A percentile compares a stretch with the other conserved stretches of the same genome.
phyloP scores from a whole-genome alignment of 176 grass and related monocot species.

The Ensete ventricosum region DNA sequence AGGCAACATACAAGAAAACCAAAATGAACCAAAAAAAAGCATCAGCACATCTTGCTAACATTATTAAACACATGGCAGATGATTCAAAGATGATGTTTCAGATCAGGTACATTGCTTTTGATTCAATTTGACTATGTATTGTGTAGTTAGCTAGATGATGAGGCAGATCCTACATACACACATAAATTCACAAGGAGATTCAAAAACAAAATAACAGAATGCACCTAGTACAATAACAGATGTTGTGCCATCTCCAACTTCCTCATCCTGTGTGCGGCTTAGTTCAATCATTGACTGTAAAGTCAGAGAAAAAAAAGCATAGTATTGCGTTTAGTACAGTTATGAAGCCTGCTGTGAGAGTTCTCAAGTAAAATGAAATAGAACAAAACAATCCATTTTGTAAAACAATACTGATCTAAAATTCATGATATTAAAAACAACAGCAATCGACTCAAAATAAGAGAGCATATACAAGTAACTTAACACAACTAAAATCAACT shows the following conservation, averaged over 20 bases:
- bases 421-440: neutral
- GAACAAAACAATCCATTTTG: neutral
- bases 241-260: conserved; percentile 97
- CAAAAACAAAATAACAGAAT: neutral
- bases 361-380: neutral
- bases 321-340: neutral
- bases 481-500: neutral
- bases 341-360: neutral
- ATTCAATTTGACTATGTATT: neutral
- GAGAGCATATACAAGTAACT: neutral
- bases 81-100: neutral
- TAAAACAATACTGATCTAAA: neutral
- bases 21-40: neutral
- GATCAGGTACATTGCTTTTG: neutral
- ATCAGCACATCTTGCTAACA: neutral
- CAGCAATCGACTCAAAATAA: neutral
- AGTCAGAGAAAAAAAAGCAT: neutral
- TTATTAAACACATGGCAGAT: neutral
- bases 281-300: conserved; percentile 93
- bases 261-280: conserved; percentile 97
- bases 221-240: conserved; percentile 98
- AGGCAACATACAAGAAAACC: neutral
- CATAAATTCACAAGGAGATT: neutral
- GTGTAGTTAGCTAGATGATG: neutral
- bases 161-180: neutral